Evolutionary conservation across 2,329 filamentous ascomycete species (phyloP).

Genomic region (Onygenales sp.): DNA sequence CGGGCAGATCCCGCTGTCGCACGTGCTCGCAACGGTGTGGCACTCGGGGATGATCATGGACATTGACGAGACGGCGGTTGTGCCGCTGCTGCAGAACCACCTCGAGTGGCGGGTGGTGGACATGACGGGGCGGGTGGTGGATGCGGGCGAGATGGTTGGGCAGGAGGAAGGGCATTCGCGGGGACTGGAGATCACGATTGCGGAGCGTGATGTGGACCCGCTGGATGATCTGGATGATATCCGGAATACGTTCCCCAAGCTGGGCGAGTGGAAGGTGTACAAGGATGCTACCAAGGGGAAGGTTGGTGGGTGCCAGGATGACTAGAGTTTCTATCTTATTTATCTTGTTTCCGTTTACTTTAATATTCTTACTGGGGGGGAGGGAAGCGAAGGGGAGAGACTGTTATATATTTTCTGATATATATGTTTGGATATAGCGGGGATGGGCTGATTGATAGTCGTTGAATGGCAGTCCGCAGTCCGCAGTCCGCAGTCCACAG

Average conservation of each 20-base stretch:
- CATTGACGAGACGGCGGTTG: constrained; percentile 7
- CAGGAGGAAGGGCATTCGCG: neutral
- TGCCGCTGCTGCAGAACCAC: constrained; percentile 11
- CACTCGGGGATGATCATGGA: constrained; percentile 7
- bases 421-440: no score
- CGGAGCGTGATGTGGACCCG: neutral
- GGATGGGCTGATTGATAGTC: no score
- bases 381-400: no score
- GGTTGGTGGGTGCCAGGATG: neutral
- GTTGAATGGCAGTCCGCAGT: no score
- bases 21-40: constrained; percentile 10
- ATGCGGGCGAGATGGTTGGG: constrained; percentile 9
- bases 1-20: constrained; percentile 12
- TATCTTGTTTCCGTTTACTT: neutral
- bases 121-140: constrained; percentile 8
- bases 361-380: neutral
- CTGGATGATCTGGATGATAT: neutral
- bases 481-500: no score
- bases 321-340: neutral
- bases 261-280: neutral
- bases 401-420: no score
- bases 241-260: constrained; percentile 1
- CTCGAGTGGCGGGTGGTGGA: constrained; percentile 15
- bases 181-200: constrained; percentile 3
- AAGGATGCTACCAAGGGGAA: neutral